Evolutionary conservation across 75 land plant species (phyloP).

Genomic region (Cupressus sempervirens): DNA sequence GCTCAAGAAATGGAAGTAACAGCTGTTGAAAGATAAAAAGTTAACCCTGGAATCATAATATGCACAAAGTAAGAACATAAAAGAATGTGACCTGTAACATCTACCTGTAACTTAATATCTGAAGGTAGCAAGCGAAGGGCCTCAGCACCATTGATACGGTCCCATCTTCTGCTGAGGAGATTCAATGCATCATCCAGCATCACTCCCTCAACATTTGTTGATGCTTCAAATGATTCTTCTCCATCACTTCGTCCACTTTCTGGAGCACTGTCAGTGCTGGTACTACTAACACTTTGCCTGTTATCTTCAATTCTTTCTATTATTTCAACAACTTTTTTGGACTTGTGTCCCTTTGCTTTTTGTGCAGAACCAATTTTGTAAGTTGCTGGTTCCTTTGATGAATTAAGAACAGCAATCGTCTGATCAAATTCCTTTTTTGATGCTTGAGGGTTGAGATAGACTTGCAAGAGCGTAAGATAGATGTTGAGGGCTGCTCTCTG

Average conservation of each 20-base stretch:
- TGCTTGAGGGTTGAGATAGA: constrained; percentile 75
- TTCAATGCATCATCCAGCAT: constrained; percentile 52
- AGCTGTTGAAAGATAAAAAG: constrained; percentile 37
- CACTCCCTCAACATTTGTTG: constrained; percentile 32
- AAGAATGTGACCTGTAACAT: neutral
- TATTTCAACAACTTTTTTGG: constrained; percentile 77
- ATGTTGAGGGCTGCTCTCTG: constrained; percentile 53
- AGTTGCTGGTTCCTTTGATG: constrained; percentile 20
- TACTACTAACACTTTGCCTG: constrained; percentile 42
- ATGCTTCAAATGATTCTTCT: constrained; percentile 36
- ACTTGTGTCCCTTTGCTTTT: constrained; percentile 40
- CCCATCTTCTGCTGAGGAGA: constrained; percentile 84
- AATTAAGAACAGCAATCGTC: constrained; percentile 33
- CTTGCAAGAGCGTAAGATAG: constrained; percentile 88
- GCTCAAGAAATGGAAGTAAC: constrained; percentile 84
- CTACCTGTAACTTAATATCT: constrained; percentile 88
- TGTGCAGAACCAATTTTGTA: constrained; percentile 31
- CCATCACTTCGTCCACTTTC: constrained; percentile 84
- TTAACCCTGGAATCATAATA: constrained; percentile 12
- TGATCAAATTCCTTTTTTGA: constrained; percentile 67
- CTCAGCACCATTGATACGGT: constrained; percentile 89
- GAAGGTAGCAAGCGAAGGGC: constrained; percentile 79
- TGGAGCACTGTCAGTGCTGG: constrained; percentile 60
- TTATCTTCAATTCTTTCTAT: constrained; percentile 71
- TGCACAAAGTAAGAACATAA: neutral